Evolutionary conservation across 2,329 filamentous ascomycete genomes (phyloP).

Genomic region (Tolypocladium album): DNA sequence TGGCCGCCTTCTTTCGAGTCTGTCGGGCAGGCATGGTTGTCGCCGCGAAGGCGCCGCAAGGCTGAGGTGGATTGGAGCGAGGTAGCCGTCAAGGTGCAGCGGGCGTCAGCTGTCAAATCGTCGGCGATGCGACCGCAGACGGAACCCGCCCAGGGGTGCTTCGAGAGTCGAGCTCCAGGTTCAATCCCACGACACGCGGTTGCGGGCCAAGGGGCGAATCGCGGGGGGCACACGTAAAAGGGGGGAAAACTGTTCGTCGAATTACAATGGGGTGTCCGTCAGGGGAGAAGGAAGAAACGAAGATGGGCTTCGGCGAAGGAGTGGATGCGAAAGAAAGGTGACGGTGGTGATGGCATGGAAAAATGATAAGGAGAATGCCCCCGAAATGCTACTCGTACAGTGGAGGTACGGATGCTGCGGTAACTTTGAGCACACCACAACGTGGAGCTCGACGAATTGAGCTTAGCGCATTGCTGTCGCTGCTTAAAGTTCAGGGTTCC

Average conservation of each 20-base stretch:
- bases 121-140: not conserved
- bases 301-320: slow-evolving; percentile 10
- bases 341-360: not conserved
- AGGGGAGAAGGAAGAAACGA: not conserved
- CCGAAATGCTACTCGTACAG: too few species aligned
- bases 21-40: slow-evolving; percentile 26
- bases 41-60: not conserved
- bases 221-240: not conserved
- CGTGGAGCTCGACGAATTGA: not conserved
- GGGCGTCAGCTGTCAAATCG: slow-evolving; percentile 1
- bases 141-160: not conserved
- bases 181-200: not conserved
- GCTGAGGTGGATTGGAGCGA: too few species aligned
- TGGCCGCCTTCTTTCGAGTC: slow-evolving; percentile 26
- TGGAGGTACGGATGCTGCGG: not conserved
- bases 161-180: not conserved
- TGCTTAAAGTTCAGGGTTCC: not conserved
- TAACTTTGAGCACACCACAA: not conserved
- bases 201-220: not conserved
- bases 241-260: not conserved
- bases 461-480: not conserved
- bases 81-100: not conserved
- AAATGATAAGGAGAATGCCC: slow-evolving; percentile 5
- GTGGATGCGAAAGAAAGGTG: slow-evolving; percentile 11
- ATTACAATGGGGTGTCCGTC: not conserved